These are phyloP conservation scores for Pinus taeda DNA, from an alignment of 75 land plant genomes.

Conservation along the genomic window DNA sequence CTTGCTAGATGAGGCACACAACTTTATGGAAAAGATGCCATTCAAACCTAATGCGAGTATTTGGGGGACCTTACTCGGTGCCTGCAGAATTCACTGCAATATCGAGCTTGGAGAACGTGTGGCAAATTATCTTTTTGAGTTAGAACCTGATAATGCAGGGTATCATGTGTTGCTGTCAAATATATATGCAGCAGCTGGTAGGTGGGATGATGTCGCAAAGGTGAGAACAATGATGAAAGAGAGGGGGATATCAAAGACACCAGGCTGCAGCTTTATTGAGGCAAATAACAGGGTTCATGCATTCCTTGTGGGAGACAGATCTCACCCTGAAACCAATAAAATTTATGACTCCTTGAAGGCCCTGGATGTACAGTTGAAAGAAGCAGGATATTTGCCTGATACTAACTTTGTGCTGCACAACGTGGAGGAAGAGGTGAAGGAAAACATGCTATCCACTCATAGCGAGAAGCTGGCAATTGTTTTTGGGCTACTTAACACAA, in stretches of 20 bases:
- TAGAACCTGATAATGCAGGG: constrained; percentile 26
- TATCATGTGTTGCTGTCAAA: constrained; percentile 30
- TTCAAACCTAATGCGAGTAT: constrained; percentile 16
- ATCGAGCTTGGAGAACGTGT: constrained; percentile 30
- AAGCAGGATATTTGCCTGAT: constrained; percentile 13
- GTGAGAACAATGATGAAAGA: constrained; percentile 30
- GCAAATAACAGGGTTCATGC: constrained; percentile 31
- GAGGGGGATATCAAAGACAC: constrained; percentile 24
- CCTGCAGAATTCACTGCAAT: constrained; percentile 33
- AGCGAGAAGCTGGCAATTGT: constrained; percentile 34
- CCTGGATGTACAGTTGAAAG: constrained; percentile 12
- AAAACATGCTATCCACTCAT: constrained; percentile 4
- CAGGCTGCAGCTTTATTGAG: constrained; percentile 50
- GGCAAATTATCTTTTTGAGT: constrained; percentile 14
- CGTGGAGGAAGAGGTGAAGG: constrained; percentile 11
- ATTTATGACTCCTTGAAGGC: constrained; percentile 14
- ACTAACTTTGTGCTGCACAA: constrained; percentile 9
- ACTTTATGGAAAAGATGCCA: constrained; percentile 27
- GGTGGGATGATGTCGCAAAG: constrained; percentile 18
- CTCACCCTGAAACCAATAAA: constrained; percentile 19
- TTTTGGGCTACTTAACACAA: constrained; percentile 25
- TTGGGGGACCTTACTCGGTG: constrained; percentile 49
- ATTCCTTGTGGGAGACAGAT: constrained; percentile 38
- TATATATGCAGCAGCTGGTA: constrained; percentile 29
- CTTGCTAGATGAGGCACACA: constrained; percentile 42